These are phyloP conservation scores for Pythium guiyangense DNA, from an alignment of 352 stramenopile genomes.

Conservation along the genomic window DNA sequence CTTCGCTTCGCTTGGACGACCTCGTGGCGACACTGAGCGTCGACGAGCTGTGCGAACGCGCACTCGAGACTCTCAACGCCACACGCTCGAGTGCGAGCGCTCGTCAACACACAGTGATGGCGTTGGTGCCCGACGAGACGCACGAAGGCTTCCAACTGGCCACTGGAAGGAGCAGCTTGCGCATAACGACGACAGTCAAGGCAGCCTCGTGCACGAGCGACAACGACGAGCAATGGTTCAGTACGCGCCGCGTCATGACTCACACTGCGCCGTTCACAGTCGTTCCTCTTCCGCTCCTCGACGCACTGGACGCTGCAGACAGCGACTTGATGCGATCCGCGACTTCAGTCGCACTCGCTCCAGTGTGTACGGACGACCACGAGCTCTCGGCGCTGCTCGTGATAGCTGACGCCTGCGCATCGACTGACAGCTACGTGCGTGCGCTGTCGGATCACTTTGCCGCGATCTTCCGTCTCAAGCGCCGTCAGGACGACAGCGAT, in stretches of 20 bases:
- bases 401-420: background rate
- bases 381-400: conserved; percentile 4
- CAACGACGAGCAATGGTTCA: conserved; percentile 1
- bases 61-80: background rate
- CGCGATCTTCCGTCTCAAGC: background rate
- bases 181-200: background rate
- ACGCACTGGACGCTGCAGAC: background rate
- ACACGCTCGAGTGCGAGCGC: background rate
- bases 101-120: background rate
- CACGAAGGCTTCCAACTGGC: conserved; percentile 2
- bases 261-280: conserved; percentile 4
- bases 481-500: background rate
- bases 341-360: conserved; percentile 2
- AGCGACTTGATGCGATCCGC: background rate
- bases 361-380: background rate
- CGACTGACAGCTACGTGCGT: conserved; percentile 1
- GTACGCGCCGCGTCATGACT: background rate
- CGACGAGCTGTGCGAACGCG: conserved; percentile 9
- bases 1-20: background rate
- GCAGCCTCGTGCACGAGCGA: background rate
- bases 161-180: background rate
- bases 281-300: conserved; percentile 1
- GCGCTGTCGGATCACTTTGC: background rate
- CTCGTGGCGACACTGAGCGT: conserved; percentile 4
- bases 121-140: background rate